Evolutionary conservation across 768 basidiomycete species (phyloP).

Genomic region (Hygrophoropsis aurantiaca): DNA sequence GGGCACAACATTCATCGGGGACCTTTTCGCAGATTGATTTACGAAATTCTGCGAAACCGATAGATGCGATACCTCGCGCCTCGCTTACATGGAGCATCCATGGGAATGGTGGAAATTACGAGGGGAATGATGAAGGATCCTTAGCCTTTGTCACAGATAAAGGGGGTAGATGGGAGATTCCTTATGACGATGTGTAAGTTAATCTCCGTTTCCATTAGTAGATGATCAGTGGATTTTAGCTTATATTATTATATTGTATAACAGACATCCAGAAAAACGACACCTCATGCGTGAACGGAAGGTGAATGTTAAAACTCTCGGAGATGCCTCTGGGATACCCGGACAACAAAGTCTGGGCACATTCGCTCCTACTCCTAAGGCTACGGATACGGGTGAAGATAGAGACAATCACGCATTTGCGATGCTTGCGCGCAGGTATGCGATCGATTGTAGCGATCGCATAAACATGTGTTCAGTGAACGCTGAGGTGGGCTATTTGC

Average conservation of each 20-base stretch:
- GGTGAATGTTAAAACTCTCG: constrained; percentile 53
- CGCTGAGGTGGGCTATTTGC: constrained; percentile 50
- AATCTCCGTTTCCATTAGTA: no score
- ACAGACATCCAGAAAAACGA: constrained; percentile 37
- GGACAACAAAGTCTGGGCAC: constrained; percentile 59
- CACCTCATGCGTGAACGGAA: constrained; percentile 24
- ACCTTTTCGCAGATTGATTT: constrained; percentile 80
- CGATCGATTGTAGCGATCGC: constrained; percentile 50
- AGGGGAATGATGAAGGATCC: constrained; percentile 42
- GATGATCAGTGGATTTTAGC: not conserved
- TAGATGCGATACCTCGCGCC: constrained; percentile 66
- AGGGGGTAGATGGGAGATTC: constrained; percentile 57
- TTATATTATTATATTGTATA: constrained; percentile 2
- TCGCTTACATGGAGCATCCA: constrained; percentile 61
- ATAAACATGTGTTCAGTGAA: constrained; percentile 56
- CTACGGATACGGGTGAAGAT: constrained; percentile 29
- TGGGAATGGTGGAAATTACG: not conserved
- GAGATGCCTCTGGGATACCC: constrained; percentile 54
- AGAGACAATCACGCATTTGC: constrained; percentile 48
- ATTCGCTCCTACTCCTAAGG: constrained; percentile 24
- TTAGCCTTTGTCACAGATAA: constrained; percentile 66
- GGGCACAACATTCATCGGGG: constrained; percentile 74
- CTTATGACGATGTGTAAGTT: constrained; percentile 78
- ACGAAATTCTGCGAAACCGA: constrained; percentile 57
- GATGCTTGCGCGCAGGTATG: constrained; percentile 63